These are phyloP conservation scores for Nidularia pulvinata DNA, from an alignment of 768 basidiomycete genomes.

Conservation along the genomic window DNA sequence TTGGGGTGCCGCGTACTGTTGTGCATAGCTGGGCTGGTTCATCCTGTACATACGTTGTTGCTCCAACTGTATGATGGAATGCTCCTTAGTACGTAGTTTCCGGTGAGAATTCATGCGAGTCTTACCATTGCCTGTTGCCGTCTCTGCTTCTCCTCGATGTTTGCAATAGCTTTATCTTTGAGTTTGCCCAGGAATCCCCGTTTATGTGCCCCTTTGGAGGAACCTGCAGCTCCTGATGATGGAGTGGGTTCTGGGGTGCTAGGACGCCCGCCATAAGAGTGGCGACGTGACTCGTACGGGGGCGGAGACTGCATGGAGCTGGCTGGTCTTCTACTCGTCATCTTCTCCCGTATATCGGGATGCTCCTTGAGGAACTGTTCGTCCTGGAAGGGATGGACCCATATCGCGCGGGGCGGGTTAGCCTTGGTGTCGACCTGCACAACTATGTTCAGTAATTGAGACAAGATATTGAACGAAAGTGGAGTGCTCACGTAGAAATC, in stretches of 20 bases:
- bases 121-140: conserved; percentile 20
- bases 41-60: conserved; percentile 13
- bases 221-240: neutral
- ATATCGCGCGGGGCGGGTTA: conserved; percentile 64
- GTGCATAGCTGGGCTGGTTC: conserved; percentile 19
- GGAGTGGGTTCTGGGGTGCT: conserved; percentile 9
- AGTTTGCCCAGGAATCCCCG: conserved; percentile 58
- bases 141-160: conserved; percentile 60
- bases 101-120: neutral
- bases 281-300: conserved; percentile 15
- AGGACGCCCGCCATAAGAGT: conserved; percentile 21
- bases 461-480: neutral
- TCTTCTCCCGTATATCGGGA: conserved; percentile 42
- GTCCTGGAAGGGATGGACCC: conserved; percentile 75
- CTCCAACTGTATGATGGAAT: conserved; percentile 13
- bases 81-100: neutral
- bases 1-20: conserved; percentile 13
- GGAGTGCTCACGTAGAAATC: conserved; percentile 44
- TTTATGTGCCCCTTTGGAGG: conserved; percentile 20
- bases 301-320: conserved; percentile 2
- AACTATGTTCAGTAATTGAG: neutral
- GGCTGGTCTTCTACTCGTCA: conserved; percentile 6
- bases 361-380: conserved; percentile 59
- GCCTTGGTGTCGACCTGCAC: conserved; percentile 63
- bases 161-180: conserved; percentile 64